phyloP scores from a whole-genome alignment of 2,329 filamentous ascomycete genomes.

The Neonectria hederae region DNA sequence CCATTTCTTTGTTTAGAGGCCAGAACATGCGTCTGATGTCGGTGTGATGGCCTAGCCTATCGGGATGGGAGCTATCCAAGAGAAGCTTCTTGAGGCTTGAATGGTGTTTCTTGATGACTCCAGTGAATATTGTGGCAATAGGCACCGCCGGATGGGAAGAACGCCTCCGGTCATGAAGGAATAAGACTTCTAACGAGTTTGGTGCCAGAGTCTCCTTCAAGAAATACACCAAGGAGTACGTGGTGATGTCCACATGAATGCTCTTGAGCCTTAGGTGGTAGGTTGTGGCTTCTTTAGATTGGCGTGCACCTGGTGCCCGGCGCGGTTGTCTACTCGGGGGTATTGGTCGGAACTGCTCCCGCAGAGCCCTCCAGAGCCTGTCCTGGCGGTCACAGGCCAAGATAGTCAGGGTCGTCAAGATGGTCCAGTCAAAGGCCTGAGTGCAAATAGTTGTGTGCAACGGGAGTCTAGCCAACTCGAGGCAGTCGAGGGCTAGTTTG shows the following conservation, averaged over 20 bases:
- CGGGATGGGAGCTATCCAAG: constrained; percentile 23
- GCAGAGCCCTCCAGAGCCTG: constrained; percentile 21
- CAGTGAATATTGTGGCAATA: constrained; percentile 17
- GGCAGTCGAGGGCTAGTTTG: constrained; percentile 24
- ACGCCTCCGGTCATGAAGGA: constrained; percentile 25
- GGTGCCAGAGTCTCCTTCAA: constrained; percentile 27
- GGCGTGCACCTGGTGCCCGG: constrained; percentile 7
- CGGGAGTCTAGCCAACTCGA: constrained; percentile 24
- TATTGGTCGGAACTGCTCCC: constrained; percentile 22
- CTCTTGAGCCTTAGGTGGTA: constrained; percentile 24
- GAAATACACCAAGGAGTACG: constrained; percentile 21
- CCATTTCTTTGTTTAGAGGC: constrained; percentile 23
- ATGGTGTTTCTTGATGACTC: constrained; percentile 25
- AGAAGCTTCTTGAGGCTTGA: constrained; percentile 29
- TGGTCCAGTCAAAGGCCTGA: constrained; percentile 28
- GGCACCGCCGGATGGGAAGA: constrained; percentile 18
- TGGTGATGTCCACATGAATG: constrained; percentile 28
- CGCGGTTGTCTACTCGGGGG: constrained; percentile 3
- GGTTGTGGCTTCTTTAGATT: constrained; percentile 10
- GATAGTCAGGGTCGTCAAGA: constrained; percentile 27
- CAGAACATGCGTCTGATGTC: constrained; percentile 21
- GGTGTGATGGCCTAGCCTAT: constrained; percentile 5
- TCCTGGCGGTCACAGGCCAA: constrained; percentile 24
- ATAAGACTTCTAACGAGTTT: constrained; percentile 24
- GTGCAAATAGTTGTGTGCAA: constrained; percentile 20